Conservation (phyloP, 2,329 filamentous ascomycete genomes). For the Trichoderma sp. region DNA sequence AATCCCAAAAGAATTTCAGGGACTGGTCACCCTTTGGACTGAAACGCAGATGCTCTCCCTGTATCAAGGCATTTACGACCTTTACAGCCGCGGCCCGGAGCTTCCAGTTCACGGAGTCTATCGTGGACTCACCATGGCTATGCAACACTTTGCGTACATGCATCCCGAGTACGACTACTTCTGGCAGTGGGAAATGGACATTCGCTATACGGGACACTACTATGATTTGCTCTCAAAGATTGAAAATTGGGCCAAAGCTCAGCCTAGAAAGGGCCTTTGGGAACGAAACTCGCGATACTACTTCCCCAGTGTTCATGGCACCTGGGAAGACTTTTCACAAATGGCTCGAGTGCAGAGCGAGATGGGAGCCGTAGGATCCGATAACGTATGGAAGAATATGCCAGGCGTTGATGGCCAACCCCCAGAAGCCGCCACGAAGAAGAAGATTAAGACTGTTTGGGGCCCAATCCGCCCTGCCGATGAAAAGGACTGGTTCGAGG, state of each 20-base stretch:
- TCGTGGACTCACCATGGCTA: constrained; percentile 87
- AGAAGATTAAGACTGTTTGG: constrained; percentile 71
- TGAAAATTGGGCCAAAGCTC: constrained; percentile 67
- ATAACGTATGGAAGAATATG: constrained; percentile 66
- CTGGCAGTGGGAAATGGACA: constrained; percentile 96
- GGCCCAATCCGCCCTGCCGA: constrained; percentile 73
- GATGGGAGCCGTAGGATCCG: constrained; percentile 63
- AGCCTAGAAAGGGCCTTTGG: constrained; percentile 80
- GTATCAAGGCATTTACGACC: constrained; percentile 84
- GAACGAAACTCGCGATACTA: constrained; percentile 79
- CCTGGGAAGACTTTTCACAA: constrained; percentile 74
- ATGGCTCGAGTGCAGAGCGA: constrained; percentile 77
- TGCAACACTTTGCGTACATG: constrained; percentile 87
- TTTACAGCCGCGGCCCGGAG: constrained; percentile 64
- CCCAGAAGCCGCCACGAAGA: constrained; percentile 39
- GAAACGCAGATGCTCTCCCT: constrained; percentile 89
- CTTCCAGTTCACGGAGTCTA: constrained; percentile 90
- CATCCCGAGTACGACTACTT: constrained; percentile 90
- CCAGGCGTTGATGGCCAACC: constrained; percentile 46
- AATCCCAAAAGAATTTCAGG: constrained; percentile 81
- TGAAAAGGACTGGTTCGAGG: constrained; percentile 69
- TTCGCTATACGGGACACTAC: constrained; percentile 86
- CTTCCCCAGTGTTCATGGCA: constrained; percentile 72
- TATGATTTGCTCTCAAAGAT: constrained; percentile 73
- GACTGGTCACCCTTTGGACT: constrained; percentile 89